Evolutionary conservation across 1,139 yeast species (phyloP).

Genomic region (Taphrina sp.): DNA sequence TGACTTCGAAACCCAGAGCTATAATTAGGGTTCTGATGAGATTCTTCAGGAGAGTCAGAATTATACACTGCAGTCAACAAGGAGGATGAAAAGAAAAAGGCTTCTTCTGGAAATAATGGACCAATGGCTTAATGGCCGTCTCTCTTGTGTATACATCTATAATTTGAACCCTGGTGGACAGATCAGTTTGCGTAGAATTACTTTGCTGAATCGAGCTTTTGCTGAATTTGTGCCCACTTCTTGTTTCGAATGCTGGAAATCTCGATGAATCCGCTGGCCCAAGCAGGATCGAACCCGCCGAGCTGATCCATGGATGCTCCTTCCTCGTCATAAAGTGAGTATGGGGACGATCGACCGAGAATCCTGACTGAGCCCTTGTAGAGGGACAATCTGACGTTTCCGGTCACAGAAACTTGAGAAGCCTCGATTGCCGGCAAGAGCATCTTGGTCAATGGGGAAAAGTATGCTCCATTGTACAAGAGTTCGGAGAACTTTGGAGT

Average conservation of each 20-base stretch:
- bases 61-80: too few relatives aligned
- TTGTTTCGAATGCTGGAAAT: slow-evolving; percentile 97
- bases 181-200: too few relatives aligned
- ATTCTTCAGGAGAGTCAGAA: too few relatives aligned
- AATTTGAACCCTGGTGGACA: too few relatives aligned
- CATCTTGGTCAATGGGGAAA: slow-evolving; percentile 97
- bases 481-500: slow-evolving; percentile 87
- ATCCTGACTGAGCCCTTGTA: slow-evolving; percentile 85
- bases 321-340: slow-evolving; percentile 93
- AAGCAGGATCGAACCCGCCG: slow-evolving; percentile 96
- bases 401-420: slow-evolving; percentile 92
- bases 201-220: slow-evolving; percentile 64
- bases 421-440: slow-evolving; percentile 90
- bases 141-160: too few relatives aligned
- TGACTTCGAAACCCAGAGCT: too few relatives aligned
- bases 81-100: too few relatives aligned
- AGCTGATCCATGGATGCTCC: slow-evolving; percentile 99
- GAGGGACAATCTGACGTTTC: slow-evolving; percentile 88
- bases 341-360: slow-evolving; percentile 94
- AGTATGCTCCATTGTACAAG: slow-evolving; percentile 95
- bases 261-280: slow-evolving; percentile 94
- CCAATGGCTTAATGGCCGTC: too few relatives aligned
- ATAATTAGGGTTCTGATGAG: too few relatives aligned
- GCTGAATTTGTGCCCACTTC: slow-evolving; percentile 94
- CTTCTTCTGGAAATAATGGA: too few relatives aligned